Conservation (phyloP, 176 grass and related monocot genomes). For the Juncus effusus region DNA sequence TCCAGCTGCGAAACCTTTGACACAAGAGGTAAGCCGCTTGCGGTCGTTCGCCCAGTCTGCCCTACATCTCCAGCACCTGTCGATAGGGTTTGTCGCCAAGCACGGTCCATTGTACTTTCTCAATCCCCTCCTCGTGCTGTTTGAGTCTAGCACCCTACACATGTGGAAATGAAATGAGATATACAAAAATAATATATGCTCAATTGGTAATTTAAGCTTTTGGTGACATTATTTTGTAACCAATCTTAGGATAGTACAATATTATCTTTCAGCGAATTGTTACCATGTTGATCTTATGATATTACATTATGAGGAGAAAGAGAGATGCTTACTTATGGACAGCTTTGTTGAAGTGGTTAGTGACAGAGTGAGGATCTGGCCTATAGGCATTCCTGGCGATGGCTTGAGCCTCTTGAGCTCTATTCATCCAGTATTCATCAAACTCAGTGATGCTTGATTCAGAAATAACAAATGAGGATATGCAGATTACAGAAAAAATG, state of each 20-base stretch:
- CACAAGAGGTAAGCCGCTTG: not conserved
- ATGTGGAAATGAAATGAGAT: not conserved
- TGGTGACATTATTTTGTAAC: not conserved
- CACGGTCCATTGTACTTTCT: not conserved
- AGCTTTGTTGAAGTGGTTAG: not conserved
- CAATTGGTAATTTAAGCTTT: not conserved
- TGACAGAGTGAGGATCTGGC: not conserved
- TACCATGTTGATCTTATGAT: not conserved
- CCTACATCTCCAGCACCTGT: conserved; percentile 68
- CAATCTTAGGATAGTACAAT: not conserved
- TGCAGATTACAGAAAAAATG: no score
- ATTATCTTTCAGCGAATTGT: not conserved
- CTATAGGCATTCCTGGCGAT: conserved; percentile 2
- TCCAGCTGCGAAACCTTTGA: not conserved
- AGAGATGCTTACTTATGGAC: not conserved
- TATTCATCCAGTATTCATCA: not conserved
- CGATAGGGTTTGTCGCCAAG: not conserved
- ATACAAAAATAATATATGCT: not conserved
- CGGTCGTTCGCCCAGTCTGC: conserved; percentile 41
- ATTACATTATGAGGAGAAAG: not conserved
- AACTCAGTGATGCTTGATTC: not conserved
- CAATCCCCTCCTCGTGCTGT: not conserved
- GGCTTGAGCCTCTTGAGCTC: not conserved
- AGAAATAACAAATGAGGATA: no score
- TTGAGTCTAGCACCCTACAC: not conserved